phyloP scores from a whole-genome alignment of 2,329 filamentous ascomycete genomes.

The Ophiostoma tasmaniense region DNA sequence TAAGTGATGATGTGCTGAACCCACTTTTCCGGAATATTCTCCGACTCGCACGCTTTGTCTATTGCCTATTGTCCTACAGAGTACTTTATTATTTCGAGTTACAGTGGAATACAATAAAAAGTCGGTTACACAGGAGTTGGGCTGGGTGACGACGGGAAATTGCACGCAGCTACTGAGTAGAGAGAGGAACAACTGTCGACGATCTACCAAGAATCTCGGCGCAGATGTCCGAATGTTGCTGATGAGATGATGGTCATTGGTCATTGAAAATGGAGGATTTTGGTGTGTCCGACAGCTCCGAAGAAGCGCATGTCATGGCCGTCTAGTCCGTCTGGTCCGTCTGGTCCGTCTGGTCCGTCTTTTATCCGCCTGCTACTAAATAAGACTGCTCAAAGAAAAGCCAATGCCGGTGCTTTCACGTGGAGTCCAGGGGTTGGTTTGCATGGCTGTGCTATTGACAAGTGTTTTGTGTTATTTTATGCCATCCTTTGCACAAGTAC shows the following conservation, averaged over 20 bases:
- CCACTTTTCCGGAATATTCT: neutral
- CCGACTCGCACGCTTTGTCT: neutral
- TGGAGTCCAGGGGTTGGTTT: slow-evolving; percentile 1
- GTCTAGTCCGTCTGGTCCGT: no score
- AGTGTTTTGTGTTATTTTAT: no score
- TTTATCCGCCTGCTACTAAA: neutral
- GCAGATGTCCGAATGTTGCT: neutral
- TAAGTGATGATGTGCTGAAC: neutral
- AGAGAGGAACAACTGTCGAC: no score
- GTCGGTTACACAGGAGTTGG: neutral
- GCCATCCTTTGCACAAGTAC: no score
- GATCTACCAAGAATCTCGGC: neutral
- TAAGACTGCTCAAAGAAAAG: neutral
- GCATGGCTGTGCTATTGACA: no score
- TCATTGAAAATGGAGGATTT: no score
- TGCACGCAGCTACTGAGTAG: neutral
- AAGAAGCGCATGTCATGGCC: no score
- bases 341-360: neutral
- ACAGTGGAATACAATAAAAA: neutral
- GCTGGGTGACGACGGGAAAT: neutral
- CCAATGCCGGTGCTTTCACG: neutral
- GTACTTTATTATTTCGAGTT: no score
- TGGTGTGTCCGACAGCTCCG: no score
- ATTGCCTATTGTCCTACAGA: no score
- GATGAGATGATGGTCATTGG: neutral